phyloP scores from a whole-genome alignment of 1,284 basidiomycete species.

The Cryptococcus sp. region DNA sequence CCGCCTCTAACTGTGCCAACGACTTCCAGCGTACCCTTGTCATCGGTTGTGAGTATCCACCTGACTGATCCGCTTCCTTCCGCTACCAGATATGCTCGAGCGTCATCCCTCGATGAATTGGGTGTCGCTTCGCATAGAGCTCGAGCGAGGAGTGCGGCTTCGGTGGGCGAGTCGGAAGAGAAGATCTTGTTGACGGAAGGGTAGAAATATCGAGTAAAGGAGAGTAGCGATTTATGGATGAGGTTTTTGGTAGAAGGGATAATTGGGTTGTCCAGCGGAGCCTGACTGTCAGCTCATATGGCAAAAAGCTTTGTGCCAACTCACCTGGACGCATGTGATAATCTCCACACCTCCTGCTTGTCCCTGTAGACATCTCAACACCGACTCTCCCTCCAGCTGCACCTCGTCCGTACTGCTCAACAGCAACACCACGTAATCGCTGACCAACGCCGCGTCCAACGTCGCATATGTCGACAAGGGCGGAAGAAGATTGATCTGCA shows the following conservation, averaged over 20 bases:
- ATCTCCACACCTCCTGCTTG: constrained; percentile 58
- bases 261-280: constrained; percentile 40
- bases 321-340: constrained; percentile 55
- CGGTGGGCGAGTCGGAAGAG: constrained; percentile 52
- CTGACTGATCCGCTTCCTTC: constrained; percentile 54
- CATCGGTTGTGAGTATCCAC: constrained; percentile 51
- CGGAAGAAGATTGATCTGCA: constrained; percentile 75
- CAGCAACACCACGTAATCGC: constrained; percentile 84
- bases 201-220: constrained; percentile 92
- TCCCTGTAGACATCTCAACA: constrained; percentile 79
- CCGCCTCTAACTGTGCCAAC: constrained; percentile 80
- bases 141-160: constrained; percentile 65
- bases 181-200: constrained; percentile 64
- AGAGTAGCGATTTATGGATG: constrained; percentile 76
- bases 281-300: constrained; percentile 21
- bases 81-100: constrained; percentile 70
- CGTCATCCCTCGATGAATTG: constrained; percentile 56
- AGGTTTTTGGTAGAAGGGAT: constrained; percentile 56
- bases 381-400: constrained; percentile 76
- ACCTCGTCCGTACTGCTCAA: constrained; percentile 80
- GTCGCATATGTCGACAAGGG: constrained; percentile 68
- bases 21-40: constrained; percentile 58
- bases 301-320: too few species aligned
- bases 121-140: constrained; percentile 75
- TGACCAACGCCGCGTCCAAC: constrained; percentile 79